Percentiles rank a stretch among this genome's conserved stretches.
phyloP scores from a whole-genome alignment of 2,329 filamentous ascomycete genomes.

The Ascochyta fabae region DNA sequence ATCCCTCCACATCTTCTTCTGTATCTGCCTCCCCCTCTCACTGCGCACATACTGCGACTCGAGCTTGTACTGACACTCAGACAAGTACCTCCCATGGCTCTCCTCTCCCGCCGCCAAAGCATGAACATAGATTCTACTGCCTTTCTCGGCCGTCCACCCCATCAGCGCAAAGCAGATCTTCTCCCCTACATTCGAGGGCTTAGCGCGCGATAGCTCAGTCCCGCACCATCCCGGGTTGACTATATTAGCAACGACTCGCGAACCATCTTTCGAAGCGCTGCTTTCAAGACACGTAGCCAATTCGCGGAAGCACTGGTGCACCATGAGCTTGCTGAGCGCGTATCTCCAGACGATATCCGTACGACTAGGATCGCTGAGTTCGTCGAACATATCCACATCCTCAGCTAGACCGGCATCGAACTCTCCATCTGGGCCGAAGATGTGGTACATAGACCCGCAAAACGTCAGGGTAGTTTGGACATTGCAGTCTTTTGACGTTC shows the following conservation, averaged over 20 bases:
- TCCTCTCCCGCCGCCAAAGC: slow-evolving; percentile 12
- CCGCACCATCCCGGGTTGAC: slow-evolving; percentile 16
- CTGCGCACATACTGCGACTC: slow-evolving; percentile 13
- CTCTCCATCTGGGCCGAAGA: slow-evolving; percentile 13
- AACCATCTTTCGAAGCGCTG: background rate
- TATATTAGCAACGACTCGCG: slow-evolving; percentile 7
- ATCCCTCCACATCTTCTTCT: slow-evolving; percentile 13
- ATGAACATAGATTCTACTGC: slow-evolving; percentile 11
- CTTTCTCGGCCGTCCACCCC: slow-evolving; percentile 17
- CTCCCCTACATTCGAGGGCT: slow-evolving; percentile 6
- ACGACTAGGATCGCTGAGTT: slow-evolving; percentile 6
- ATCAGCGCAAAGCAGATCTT: slow-evolving; percentile 8
- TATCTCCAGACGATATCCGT: slow-evolving; percentile 17
- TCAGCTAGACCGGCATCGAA: slow-evolving; percentile 4
- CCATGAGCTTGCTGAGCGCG: slow-evolving; percentile 17
- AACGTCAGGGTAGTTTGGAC: slow-evolving; percentile 12
- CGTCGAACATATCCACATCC: slow-evolving; percentile 9
- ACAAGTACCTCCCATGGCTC: slow-evolving; percentile 16
- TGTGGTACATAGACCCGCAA: slow-evolving; percentile 18
- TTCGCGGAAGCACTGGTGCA: slow-evolving; percentile 15
- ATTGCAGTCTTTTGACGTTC: slow-evolving; percentile 4
- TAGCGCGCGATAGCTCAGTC: slow-evolving; percentile 15
- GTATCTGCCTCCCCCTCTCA: slow-evolving; percentile 5
- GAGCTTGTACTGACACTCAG: slow-evolving; percentile 7
- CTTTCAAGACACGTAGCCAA: background rate